phyloP scores from a whole-genome alignment of 495 filamentous ascomycete genomes.

The Hypoxylon trugodes region DNA sequence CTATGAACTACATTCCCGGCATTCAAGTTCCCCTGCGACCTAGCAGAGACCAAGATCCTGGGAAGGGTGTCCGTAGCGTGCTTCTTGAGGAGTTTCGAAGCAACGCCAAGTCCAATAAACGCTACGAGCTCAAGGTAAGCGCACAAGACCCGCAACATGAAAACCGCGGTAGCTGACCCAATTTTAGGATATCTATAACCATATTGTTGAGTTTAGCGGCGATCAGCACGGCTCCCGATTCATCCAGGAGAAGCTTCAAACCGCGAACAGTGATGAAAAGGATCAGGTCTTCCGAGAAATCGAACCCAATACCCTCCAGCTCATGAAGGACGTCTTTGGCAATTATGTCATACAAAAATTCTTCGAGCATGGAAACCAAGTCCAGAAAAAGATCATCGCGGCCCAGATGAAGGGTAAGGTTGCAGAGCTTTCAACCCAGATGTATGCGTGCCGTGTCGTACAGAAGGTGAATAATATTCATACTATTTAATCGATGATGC shows the following conservation, averaged over 20 bases:
- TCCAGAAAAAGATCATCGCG: conserved; percentile 88
- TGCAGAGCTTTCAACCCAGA: conserved; percentile 79
- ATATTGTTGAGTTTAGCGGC: conserved; percentile 93
- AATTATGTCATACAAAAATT: conserved; percentile 99
- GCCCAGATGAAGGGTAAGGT: conserved; percentile 88
- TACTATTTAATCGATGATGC: background rate
- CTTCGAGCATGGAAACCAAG: conserved; percentile 95
- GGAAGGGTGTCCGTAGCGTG: conserved; percentile 71
- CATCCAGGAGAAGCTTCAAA: conserved; percentile 93
- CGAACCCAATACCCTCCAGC: conserved; percentile 77
- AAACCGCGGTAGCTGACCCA: background rate
- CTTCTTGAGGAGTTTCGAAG: conserved; percentile 82
- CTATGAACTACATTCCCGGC: conserved; percentile 46
- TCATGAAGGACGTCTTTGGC: conserved; percentile 97
- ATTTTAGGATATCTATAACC: conserved; percentile 79
- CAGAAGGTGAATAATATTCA: conserved; percentile 72
- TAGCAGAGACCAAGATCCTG: conserved; percentile 70
- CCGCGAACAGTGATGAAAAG: conserved; percentile 96
- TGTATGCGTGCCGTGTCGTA: conserved; percentile 96
- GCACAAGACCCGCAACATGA: background rate
- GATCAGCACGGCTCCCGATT: conserved; percentile 96
- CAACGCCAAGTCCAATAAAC: conserved; percentile 77
- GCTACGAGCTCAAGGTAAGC: conserved; percentile 82
- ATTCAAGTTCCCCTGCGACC: conserved; percentile 54
- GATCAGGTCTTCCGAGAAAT: conserved; percentile 93